Evolutionary conservation across 345 rosid species (phyloP).

Genomic region (Acer saccharum): DNA sequence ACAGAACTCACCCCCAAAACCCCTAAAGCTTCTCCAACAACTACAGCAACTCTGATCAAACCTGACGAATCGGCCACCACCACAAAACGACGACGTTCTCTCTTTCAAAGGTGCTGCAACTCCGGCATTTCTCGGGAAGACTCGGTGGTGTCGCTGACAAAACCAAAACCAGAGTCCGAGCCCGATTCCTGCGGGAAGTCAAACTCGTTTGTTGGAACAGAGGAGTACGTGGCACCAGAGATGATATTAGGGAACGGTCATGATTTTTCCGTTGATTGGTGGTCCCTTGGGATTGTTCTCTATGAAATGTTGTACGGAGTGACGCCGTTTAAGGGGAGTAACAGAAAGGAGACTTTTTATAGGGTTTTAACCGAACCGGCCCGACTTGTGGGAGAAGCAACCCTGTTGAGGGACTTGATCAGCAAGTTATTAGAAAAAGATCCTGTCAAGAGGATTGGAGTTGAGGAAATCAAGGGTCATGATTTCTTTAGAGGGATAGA

Average conservation of each 20-base stretch:
- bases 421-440: conserved; percentile 63
- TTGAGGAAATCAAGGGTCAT: conserved; percentile 69
- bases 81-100: conserved; percentile 24
- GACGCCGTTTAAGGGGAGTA: conserved; percentile 77
- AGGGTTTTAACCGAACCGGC: conserved; percentile 55
- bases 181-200: conserved; percentile 44
- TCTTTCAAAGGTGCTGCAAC: conserved; percentile 41
- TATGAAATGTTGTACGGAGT: conserved; percentile 88
- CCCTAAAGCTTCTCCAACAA: conserved; percentile 23
- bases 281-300: conserved; percentile 85
- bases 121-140: conserved; percentile 46
- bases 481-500: conserved; percentile 58
- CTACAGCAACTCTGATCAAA: background rate
- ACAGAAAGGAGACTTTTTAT: conserved; percentile 73
- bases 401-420: conserved; percentile 70
- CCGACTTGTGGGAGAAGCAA: conserved; percentile 66
- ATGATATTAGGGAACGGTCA: conserved; percentile 74
- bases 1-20: conserved; percentile 55
- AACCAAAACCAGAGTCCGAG: conserved; percentile 27
- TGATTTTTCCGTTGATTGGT: conserved; percentile 87
- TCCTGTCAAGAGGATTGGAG: conserved; percentile 56
- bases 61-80: background rate
- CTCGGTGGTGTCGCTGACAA: conserved; percentile 5
- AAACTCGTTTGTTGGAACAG: conserved; percentile 93
- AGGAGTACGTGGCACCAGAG: conserved; percentile 93